Percentiles rank a stretch among this genome's conserved stretches.
phyloP scores from a whole-genome alignment of 805 yeast genomes.

The Spathaspora passalidarum region DNA sequence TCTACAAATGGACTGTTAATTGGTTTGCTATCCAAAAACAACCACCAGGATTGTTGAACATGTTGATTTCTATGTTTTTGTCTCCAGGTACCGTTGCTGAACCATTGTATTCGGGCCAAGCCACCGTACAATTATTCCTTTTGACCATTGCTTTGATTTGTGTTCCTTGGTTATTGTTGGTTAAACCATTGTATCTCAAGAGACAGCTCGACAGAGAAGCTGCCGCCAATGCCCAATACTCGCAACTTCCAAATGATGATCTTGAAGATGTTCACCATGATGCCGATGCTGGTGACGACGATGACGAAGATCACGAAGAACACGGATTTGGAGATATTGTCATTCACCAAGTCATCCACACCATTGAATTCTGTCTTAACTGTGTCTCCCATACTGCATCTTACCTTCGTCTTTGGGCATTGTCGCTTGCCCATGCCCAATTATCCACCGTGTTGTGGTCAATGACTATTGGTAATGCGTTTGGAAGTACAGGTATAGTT shows the following conservation, averaged over 20 bases:
- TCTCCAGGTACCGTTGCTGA: constrained; percentile 88
- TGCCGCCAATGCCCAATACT: constrained; percentile 48
- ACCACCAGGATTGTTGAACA: constrained; percentile 92
- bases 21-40: constrained; percentile 76
- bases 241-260: constrained; percentile 29
- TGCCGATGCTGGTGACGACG: constrained; percentile 45
- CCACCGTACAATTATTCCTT: constrained; percentile 66
- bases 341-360: constrained; percentile 96
- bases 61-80: constrained; percentile 93
- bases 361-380: constrained; percentile 95
- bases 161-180: constrained; percentile 87
- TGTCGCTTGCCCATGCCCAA: constrained; percentile 96
- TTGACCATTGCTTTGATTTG: constrained; percentile 77
- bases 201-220: constrained; percentile 51
- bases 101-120: constrained; percentile 76
- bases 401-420: constrained; percentile 93
- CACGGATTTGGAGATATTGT: constrained; percentile 84
- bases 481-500: constrained; percentile 56
- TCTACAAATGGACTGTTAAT: constrained; percentile 92
- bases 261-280: constrained; percentile 23
- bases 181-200: constrained; percentile 76
- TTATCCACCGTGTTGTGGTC: constrained; percentile 92
- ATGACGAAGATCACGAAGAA: constrained; percentile 51
- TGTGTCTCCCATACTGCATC: constrained; percentile 99
- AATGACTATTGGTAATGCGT: constrained; percentile 86